Base-by-base conservation (phyloP, 306 rosid species). In the Spatholobus suberectus region DNA sequence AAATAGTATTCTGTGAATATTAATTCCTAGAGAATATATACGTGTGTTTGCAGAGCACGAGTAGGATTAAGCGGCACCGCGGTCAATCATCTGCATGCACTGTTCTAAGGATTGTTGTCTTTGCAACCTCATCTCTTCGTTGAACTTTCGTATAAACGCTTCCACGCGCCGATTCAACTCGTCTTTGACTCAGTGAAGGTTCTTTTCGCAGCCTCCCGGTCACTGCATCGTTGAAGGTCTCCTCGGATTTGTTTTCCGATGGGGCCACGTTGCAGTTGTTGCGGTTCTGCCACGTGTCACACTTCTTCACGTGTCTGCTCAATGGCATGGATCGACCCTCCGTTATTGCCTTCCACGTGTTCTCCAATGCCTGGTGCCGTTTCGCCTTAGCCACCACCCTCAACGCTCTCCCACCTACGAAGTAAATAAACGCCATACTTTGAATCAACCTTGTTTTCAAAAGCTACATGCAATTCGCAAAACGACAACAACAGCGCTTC, bases 81-180 rank as follows among this genome's bases (percentile, higher is more conserved):
- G 82, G 81, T 81, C 80, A 75, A 87, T 75, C 94, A 85, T 90
- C 49, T 96, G 91, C 90, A 4, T 74, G 80, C 72, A 81, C 10
- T 83, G 93, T 54, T 93, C 84, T 82, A 90, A 49, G 18, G 99
- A 96, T 65, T 90, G 86, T 46, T 92, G 85, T 79, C 94, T 92
- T 85, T 96, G 98, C 86, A 94, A 18, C 80, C 95, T 84, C 94
- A 94, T 96, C 23, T 96, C 89, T 1, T 92, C 89, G 11, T 96
- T 96, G 85, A 94, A 88, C 51, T 92, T 94, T 3, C 38, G 66
- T 47, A 96, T 96, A 52, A 96, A 96, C 4, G 88, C 92, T 70
- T 96, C 99, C 7, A 83, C 99, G 23, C 92, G 95, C 20, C 91
- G 90, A 78, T 94, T 96, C 99, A 96, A 86, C 84, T 96, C 98